Conservation (phyloP, 2,329 filamentous ascomycete species). For the Colletotrichum sublineola region DNA sequence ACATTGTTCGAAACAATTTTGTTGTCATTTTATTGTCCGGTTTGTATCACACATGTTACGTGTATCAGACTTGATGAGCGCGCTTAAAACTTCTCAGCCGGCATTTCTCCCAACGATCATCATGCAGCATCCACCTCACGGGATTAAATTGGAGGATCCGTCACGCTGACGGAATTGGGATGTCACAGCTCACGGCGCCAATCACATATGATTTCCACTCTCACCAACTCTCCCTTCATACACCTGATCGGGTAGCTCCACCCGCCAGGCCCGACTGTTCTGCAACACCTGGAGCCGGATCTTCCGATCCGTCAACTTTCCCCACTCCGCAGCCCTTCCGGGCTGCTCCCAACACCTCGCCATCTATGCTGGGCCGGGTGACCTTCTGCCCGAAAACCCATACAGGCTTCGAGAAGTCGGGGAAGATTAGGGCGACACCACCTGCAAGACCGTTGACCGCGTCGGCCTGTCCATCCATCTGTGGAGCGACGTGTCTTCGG, state of each 20-base stretch:
- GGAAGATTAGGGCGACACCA: background rate
- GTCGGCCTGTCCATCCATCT: background rate
- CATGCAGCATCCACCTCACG: background rate
- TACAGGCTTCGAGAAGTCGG: slow-evolving; percentile 7
- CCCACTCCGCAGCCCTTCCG: background rate
- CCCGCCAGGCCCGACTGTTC: background rate
- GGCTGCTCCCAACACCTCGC: background rate
- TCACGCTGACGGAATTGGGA: background rate
- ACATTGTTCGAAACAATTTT: background rate
- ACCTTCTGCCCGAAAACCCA: background rate
- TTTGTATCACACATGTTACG: background rate
- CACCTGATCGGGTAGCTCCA: background rate
- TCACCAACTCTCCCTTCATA: background rate
- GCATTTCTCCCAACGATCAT: background rate
- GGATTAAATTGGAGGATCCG: background rate
- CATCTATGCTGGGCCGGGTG: slow-evolving; percentile 4
- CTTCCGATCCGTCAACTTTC: background rate
- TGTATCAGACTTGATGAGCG: background rate
- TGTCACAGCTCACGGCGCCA: slow-evolving; percentile 14
- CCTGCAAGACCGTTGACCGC: background rate
- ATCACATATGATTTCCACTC: background rate
- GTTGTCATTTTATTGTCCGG: background rate
- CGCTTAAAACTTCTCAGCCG: slow-evolving; percentile 12
- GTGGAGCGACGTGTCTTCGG: background rate
- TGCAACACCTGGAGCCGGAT: background rate